Evolutionary conservation across 1,284 basidiomycete genomes (phyloP).

Genomic region (Ustilago curta): DNA sequence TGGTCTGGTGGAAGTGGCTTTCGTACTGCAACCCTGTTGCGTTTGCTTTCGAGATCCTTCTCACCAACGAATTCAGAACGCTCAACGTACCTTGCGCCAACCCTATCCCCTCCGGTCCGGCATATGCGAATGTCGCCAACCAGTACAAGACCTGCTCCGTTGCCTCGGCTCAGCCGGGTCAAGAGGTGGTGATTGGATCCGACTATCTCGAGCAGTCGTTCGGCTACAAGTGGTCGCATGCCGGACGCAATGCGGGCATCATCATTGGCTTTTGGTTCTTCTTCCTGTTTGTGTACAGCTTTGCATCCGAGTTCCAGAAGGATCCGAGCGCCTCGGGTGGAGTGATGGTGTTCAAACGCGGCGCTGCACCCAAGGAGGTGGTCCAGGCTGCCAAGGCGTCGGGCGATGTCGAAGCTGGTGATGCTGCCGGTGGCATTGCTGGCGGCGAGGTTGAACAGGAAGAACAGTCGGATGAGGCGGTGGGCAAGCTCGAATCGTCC

Average conservation of each 20-base stretch:
- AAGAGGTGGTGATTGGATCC: conserved; percentile 33
- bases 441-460: conserved; percentile 1
- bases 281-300: conserved; percentile 46
- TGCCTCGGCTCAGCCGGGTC: conserved; percentile 49
- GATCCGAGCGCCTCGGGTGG: conserved; percentile 58
- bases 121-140: conserved; percentile 31
- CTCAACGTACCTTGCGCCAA: conserved; percentile 47
- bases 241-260: conserved; percentile 58
- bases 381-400: conserved; percentile 29
- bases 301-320: conserved; percentile 56
- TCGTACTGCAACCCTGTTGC: conserved; percentile 62
- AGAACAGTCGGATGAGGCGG: conserved; percentile 16
- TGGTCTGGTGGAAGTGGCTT: conserved; percentile 64
- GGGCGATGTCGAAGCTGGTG: conserved; percentile 29
- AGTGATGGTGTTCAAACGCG: conserved; percentile 61
- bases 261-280: conserved; percentile 57
- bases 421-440: conserved; percentile 10
- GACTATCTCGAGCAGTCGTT: conserved; percentile 43
- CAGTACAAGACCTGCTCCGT: conserved; percentile 59
- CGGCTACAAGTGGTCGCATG: conserved; percentile 46
- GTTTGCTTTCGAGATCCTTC: conserved; percentile 60
- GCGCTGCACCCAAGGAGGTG: conserved; percentile 34
- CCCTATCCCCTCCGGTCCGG: conserved; percentile 44
- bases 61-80: conserved; percentile 61
- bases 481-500: conserved; percentile 45